A percentile compares a stretch with the other conserved stretches of the same genome.
phyloP scores from a whole-genome alignment of 768 basidiomycete genomes.

The Phylloporus sp. region DNA sequence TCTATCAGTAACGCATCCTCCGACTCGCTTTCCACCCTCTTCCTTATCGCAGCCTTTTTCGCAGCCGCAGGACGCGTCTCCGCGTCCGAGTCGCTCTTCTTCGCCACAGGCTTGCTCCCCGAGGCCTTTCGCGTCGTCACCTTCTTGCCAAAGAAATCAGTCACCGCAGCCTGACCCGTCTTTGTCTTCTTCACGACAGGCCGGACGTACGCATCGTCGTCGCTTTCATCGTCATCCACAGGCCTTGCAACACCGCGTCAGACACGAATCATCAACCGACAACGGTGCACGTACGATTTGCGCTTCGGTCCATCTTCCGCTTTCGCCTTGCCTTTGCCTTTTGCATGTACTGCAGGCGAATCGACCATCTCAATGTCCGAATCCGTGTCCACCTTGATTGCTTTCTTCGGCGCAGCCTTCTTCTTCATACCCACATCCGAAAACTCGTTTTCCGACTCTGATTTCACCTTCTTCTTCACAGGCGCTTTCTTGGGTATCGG shows the following conservation, averaged over 20 bases:
- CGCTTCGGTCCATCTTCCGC: constrained; percentile 45
- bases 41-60: constrained; percentile 46
- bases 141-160: constrained; percentile 59
- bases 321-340: constrained; percentile 45
- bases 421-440: constrained; percentile 23
- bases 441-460: constrained; percentile 38
- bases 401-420: constrained; percentile 19
- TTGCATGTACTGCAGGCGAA: constrained; percentile 24
- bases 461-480: constrained; percentile 34
- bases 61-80: too few relatives aligned
- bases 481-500: constrained; percentile 28
- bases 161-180: constrained; percentile 38
- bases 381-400: constrained; percentile 33
- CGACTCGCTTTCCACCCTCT: constrained; percentile 39
- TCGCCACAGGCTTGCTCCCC: constrained; percentile 55
- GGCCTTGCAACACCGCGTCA: constrained; percentile 25
- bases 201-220: constrained; percentile 40
- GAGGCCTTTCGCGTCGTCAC: constrained; percentile 47
- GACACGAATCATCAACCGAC: constrained; percentile 2
- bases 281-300: constrained; percentile 50
- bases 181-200: constrained; percentile 54
- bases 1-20: constrained; percentile 38
- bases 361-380: constrained; percentile 33
- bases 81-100: too few relatives aligned
- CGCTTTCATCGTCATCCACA: constrained; percentile 33